Conservation (phyloP, 2,329 filamentous ascomycete species). For the Colletotrichum tabaci region DNA sequence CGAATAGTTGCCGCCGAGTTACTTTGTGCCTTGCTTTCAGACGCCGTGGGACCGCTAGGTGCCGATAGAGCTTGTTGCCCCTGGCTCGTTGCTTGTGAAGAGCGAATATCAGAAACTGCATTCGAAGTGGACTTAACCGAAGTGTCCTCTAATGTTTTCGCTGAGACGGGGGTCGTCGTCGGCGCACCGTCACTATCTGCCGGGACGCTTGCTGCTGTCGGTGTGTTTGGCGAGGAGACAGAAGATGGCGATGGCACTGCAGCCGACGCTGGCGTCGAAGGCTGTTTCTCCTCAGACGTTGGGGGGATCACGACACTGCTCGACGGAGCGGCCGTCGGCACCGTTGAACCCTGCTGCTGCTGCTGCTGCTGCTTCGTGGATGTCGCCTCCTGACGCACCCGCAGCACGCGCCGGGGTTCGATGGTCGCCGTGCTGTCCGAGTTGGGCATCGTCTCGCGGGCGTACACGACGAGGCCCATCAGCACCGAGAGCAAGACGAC, state of each 20-base stretch:
- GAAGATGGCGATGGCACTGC: not conserved
- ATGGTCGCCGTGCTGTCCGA: conserved; percentile 50
- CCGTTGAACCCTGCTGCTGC: not conserved
- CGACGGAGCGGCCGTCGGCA: not conserved
- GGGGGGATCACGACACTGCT: not conserved
- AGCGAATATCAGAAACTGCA: too few relatives aligned
- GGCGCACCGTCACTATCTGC: not conserved
- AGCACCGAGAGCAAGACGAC: conserved; percentile 47
- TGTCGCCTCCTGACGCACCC: not conserved
- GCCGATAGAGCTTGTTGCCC: not conserved
- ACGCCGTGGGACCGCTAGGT: not conserved
- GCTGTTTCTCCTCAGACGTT: conserved; percentile 3
- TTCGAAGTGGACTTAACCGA: not conserved
- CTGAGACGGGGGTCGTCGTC: not conserved
- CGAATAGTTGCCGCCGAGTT: not conserved
- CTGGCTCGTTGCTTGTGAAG: not conserved
- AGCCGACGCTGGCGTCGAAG: too few relatives aligned
- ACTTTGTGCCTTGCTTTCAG: not conserved
- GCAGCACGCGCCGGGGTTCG: conserved; percentile 23
- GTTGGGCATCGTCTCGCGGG: conserved; percentile 49
- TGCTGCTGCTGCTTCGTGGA: not conserved
- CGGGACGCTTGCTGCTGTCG: not conserved
- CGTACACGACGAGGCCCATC: conserved; percentile 50
- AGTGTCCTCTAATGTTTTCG: not conserved
- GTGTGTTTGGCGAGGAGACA: too few relatives aligned